Percentiles rank a stretch among this genome's conserved stretches.
These are phyloP conservation scores for Cladobotryum mycophilum DNA, from an alignment of 2,329 filamentous ascomycete genomes.

Conservation along the genomic window DNA sequence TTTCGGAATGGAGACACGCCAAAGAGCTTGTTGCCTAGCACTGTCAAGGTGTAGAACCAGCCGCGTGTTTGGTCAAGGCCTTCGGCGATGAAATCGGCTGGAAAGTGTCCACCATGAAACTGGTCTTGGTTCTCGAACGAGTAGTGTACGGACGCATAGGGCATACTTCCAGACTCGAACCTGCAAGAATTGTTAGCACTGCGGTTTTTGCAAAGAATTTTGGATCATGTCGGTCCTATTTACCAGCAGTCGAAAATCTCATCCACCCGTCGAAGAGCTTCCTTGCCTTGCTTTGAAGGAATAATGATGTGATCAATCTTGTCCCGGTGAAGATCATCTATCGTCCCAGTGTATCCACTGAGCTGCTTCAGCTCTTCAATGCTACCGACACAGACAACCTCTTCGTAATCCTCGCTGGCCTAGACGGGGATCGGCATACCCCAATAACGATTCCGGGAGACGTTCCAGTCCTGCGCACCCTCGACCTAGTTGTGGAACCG, in stretches of 20 bases:
- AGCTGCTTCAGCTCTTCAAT: slow-evolving; percentile 19
- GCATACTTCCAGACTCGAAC: slow-evolving; percentile 53
- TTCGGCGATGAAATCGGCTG: slow-evolving; percentile 90
- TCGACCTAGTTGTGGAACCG: no score
- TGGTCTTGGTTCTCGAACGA: slow-evolving; percentile 83
- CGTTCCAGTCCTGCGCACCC: no score
- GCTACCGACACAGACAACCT: slow-evolving; percentile 20
- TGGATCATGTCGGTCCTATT: background rate
- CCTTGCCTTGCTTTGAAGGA: slow-evolving; percentile 20
- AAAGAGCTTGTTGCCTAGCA: slow-evolving; percentile 83
- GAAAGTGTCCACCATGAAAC: slow-evolving; percentile 68
- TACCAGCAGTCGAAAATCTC: slow-evolving; percentile 25
- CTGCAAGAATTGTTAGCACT: slow-evolving; percentile 1
- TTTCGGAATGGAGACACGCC: slow-evolving; percentile 85
- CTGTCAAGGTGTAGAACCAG: slow-evolving; percentile 92
- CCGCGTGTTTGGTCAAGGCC: slow-evolving; percentile 89
- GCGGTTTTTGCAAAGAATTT: background rate
- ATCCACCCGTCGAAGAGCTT: slow-evolving; percentile 18
- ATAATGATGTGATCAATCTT: slow-evolving; percentile 22
- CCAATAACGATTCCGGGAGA: no score
- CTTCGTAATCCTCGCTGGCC: no score
- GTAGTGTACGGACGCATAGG: slow-evolving; percentile 84
- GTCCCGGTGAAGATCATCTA: slow-evolving; percentile 16
- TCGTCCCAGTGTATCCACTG: slow-evolving; percentile 14
- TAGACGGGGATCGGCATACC: no score